Evolutionary conservation across 2,329 filamentous ascomycete genomes (phyloP), one percentile per base, ranked within the genome.

Genomic region (Dactylellina cionopaga): DNA sequence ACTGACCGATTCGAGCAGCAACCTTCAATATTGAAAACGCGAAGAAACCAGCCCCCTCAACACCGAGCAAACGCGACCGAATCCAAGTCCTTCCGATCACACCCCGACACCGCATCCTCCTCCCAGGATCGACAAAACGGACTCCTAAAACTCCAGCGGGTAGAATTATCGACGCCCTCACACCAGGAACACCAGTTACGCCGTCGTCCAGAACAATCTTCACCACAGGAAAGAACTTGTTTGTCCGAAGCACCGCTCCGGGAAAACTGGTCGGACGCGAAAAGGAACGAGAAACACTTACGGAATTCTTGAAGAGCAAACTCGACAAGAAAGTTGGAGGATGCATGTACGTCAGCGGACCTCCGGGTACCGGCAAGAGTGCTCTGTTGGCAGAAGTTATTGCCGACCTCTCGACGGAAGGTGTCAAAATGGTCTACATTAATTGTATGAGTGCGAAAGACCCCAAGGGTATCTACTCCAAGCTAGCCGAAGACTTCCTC

Each of bases 401-500:
- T 49, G 83, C 87, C 49, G 83, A 87, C 43, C 81, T 89, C 51
- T 82, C 82, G 9, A 79, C 82, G 2, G 82, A 83, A 31, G 82
- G 84, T 13, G 80, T 83, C 1, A 77, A 80, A 10, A 80, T 80
- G 2, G 83, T 95, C 58, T 94, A 93, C 78, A 86, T 99, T 84
- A 99, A 99, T 80, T 99, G 95, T 81, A 97, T 97, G 89, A 96
- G 93, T 81, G 89, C 97, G 81, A 96, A 95, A 78, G 92, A 88
- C 31, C 91, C 92, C 1, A 89, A 88, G 75, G 93, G 97, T 78
- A 85, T 99, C 19, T 96, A 96, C 80, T 85, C 86, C 74, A 93
- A 89, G 17, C 83, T 99, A 15, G 81, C 94, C 10, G 88, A 91
- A 75, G 85, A 86, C 60, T 87, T 94, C 41, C 83, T 75, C 11